Base-by-base conservation (phyloP, 2,329 filamentous ascomycete genomes). In the Metarhizium brunneum region DNA sequence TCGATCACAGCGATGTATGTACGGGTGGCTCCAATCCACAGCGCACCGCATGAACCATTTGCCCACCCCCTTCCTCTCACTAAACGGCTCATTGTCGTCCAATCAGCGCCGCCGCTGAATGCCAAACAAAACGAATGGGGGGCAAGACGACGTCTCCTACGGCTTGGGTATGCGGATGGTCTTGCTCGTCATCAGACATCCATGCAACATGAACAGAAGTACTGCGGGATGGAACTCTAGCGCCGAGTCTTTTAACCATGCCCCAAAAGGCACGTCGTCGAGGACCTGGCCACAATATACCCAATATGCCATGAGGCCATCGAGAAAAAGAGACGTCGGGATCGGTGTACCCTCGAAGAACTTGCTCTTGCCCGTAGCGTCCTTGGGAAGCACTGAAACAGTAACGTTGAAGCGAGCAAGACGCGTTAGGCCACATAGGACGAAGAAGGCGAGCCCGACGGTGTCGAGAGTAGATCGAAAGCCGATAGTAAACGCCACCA, bases 301-400 rank as follows among this genome's bases (percentile, higher is more conserved):
- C 87, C 91, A 97, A 73, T 87, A 96, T 35, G 87, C 89, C 89
- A 97, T 96, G 56, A 95, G 65, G 14, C 79, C 83, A 59, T 90
- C 90, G 62, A 95, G 84, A 2, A 80, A 85, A 29, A 97, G 77
- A 29, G 88, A 92, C 3, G 91, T 97, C 1, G 94, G 94, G 65
- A 97, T 96, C 1, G 94, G 94, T 0, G 92, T 95, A 64, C 94
- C 94, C 74, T 99, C 94, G 64, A 99, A 99, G 75, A 95, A 99
- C 67, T 88, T 83, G 57, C 88, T 90, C 76, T 99, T 99, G 63
- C 94, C 94, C 0, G 82, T 83, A 51, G 85, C 87, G 69, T 99
- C 94, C 74, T 97, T 96, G 59, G 94, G 94, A 13, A 99, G 82
- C 63, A 86, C 85, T 40, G 85, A 81, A 42, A 94, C 92, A 11